Evolutionary conservation across 176 grass and related monocot species (phyloP), one percentile per base, ranked within the genome.

Genomic region (Ensete glaucum): DNA sequence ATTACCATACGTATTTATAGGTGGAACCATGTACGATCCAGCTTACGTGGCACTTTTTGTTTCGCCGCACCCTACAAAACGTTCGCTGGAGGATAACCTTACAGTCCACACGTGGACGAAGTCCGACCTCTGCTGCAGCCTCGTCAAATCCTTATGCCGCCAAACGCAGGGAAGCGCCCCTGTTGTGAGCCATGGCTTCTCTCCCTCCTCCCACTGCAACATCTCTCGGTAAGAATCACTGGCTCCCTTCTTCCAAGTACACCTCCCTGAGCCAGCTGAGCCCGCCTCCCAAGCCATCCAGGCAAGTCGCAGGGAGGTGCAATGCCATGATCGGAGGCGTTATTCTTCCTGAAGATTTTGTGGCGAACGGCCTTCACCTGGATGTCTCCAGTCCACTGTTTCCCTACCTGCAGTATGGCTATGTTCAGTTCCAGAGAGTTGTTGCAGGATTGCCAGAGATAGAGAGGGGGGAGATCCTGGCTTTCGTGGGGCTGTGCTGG

Each of bases 391-490:
- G 34, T 64, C 85, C 83, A 10, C 73, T 73, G 43, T 78, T 63
- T 14, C 80, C 77, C 7, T 23, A 57, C 21, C 62, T 63, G 10
- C 52, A 68, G 56, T 71, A 55, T 49, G 81, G 75, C n/a, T 58
- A 88, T 54, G 8, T 88, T 0, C 71, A 82, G 21, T 64, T 98
- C 20, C 77, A 85, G 20, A 73, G 29, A 62, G 69, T 85, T 48
- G 81, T 74, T n/a, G 50, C 85, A 8, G 81, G 77, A 12, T 57
- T 97, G 8, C 58, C 84, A 16, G 94, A 85, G 13, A 16, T 76
- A 22, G 67, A 93, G 84, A 83, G 84, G 57, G 86, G 85, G 88
- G 94, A 83, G 54, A 64, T 85, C 51, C 0, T 84, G 13, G 76
- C 57, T 50, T 43, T 98, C 62, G 23, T 78, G 48, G 83, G 57